Evolutionary conservation across 495 filamentous ascomycete genomes (phyloP).

Genomic region (Friedmanniomyces simplex): DNA sequence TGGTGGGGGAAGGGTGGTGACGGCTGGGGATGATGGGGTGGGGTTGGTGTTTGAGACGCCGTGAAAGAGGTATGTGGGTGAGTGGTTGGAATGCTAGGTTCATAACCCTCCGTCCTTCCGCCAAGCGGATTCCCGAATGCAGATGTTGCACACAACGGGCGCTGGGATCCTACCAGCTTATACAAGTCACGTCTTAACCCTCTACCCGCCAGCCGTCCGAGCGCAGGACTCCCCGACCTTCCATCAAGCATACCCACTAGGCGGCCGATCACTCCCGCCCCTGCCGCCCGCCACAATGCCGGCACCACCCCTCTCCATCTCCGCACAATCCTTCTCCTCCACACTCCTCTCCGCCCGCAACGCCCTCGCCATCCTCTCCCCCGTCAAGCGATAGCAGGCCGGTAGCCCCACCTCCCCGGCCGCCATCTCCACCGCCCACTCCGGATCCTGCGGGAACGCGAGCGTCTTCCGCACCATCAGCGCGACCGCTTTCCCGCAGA

Average conservation of each 20-base stretch:
- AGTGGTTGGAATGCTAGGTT: too few species aligned
- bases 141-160: too few species aligned
- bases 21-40: slow-evolving; percentile 27
- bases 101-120: too few species aligned
- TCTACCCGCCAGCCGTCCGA: too few species aligned
- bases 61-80: too few species aligned
- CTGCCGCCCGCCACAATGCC: not conserved
- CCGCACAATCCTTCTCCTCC: slow-evolving; percentile 10
- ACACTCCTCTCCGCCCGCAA: slow-evolving; percentile 5
- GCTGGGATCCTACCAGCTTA: too few species aligned
- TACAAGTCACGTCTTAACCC: too few species aligned
- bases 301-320: slow-evolving; percentile 4
- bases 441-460: not conserved
- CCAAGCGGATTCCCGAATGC: too few species aligned
- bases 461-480: slow-evolving; percentile 45
- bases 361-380: slow-evolving; percentile 28
- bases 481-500: slow-evolving; percentile 56
- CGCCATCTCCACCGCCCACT: slow-evolving; percentile 2
- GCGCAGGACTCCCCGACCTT: too few species aligned
- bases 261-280: not conserved
- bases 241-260: slow-evolving; percentile 3
- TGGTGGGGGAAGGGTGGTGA: slow-evolving; percentile 20
- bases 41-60: slow-evolving; percentile 16
- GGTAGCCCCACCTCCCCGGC: slow-evolving; percentile 22
- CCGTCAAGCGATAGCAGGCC: slow-evolving; percentile 25